A percentile compares a stretch with the other conserved stretches of the same genome.
These are phyloP conservation scores for Cutaneotrichosporon sp. DNA, from an alignment of 1,284 basidiomycete genomes.

Conservation along the genomic window DNA sequence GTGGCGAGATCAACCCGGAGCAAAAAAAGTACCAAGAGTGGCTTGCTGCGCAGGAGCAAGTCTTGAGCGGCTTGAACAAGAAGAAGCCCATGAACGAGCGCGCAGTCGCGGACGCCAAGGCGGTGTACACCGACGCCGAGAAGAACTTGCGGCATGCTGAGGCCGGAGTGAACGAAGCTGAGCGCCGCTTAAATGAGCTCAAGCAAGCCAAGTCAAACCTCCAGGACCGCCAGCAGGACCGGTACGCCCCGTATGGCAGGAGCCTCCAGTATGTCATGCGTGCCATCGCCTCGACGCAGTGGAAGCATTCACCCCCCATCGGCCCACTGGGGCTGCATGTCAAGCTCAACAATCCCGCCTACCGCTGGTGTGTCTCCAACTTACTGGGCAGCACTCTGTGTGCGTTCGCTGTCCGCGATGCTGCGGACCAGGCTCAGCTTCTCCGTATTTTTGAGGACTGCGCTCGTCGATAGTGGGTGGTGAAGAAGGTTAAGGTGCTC, in stretches of 20 bases:
- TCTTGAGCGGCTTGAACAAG: background rate
- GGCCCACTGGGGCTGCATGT: constrained; percentile 83
- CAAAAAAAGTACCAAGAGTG: background rate
- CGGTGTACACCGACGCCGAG: background rate
- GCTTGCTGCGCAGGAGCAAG: background rate
- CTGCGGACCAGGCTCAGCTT: constrained; percentile 62
- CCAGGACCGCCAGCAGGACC: background rate
- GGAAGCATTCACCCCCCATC: constrained; percentile 68
- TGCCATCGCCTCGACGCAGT: constrained; percentile 56
- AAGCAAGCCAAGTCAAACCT: background rate
- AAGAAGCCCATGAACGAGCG: background rate
- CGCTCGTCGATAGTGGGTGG: constrained; percentile 21
- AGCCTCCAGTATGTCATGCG: constrained; percentile 49
- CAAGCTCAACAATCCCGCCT: constrained; percentile 64
- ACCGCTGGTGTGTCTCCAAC: constrained; percentile 63
- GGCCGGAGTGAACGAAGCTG: background rate
- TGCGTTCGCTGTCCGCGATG: constrained; percentile 72
- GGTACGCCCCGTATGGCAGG: background rate
- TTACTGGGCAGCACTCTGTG: constrained; percentile 62
- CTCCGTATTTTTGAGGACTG: constrained; percentile 57
- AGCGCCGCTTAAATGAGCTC: background rate
- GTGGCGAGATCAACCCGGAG: background rate
- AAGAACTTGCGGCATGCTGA: background rate
- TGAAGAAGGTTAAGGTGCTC: background rate
- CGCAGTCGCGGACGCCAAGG: background rate